Evolutionary conservation across 169 alveolate species (phyloP), one percentile per base, ranked within the genome.

Genomic region (Besnoitia besnoiti): DNA sequence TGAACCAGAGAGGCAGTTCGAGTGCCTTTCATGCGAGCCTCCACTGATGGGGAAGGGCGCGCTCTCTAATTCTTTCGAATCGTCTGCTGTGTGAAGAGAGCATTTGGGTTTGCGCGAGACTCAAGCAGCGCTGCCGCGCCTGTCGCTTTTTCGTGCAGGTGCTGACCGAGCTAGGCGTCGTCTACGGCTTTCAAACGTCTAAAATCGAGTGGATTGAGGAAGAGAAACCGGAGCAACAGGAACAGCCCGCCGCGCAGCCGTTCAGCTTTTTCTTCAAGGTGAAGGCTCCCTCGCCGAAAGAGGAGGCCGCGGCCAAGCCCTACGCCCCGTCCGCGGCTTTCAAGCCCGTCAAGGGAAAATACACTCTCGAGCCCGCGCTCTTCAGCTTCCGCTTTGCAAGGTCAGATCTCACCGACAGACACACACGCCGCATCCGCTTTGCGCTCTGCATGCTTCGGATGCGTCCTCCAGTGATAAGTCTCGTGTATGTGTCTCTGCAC

Each of bases 121-220:
- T n/a, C n/a, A n/a, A n/a, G n/a, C n/a, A n/a, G n/a, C n/a, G n/a
- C n/a, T n/a, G n/a, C n/a, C n/a, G 16, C 16, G 59, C 59, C 59
- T 49, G 24, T 49, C 16, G 7, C 7, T 16, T 49, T 49, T 16
- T 10, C 59, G 59, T 49, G 50, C 87, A 77, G 87, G 87, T 77
- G 30, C 24, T 77, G 59, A 77, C 87, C n/a, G 87, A 77, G n/a
- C 33, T 77, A 35, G 87, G 87, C 35, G 55, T 44, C 37, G 87
- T 77, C 24, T 77, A 30, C 87, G 87, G 87, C 8, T 44, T 77
- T 30, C 87, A 42, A 24, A 77, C n/a, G 33, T 77, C 40, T 30
- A 39, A 4, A 24, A 55, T 77, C 61, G 14, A 42, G 49, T 77
- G 87, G 87, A 37, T 77, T 21, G 87, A 37, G 47, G 33, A 42